These are phyloP conservation scores for Irpex rosettiformis DNA, from an alignment of 1,284 basidiomycete genomes.

Conservation along the genomic window DNA sequence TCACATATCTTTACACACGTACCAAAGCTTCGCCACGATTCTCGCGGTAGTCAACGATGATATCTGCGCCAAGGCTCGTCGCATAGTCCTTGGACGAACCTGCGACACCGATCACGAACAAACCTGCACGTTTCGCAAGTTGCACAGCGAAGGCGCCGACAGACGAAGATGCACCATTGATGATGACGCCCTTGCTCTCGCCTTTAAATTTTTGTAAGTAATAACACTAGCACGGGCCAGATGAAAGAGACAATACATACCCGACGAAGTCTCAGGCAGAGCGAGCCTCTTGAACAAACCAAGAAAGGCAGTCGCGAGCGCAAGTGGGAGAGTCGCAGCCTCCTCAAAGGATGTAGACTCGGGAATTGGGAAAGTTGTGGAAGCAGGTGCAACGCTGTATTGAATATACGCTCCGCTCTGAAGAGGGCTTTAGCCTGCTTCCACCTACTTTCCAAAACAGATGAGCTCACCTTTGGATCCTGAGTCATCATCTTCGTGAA, in stretches of 20 bases:
- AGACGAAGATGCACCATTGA: background rate
- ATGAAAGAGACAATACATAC: background rate
- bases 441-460: background rate
- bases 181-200: background rate
- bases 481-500: background rate
- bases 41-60: background rate
- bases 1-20: background rate
- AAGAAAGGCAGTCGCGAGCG: conserved; percentile 35
- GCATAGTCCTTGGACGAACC: conserved; percentile 1
- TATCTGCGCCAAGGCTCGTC: background rate
- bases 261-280: conserved; percentile 13
- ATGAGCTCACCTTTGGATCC: background rate
- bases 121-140: background rate
- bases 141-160: background rate
- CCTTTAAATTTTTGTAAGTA: too few species aligned
- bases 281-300: conserved; percentile 35
- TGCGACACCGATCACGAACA: background rate
- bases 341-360: conserved; percentile 24
- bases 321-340: conserved; percentile 37
- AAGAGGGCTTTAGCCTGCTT: background rate
- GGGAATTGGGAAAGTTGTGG: background rate
- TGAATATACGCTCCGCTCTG: background rate
- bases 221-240: too few species aligned
- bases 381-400: conserved; percentile 1
- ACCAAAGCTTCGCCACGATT: background rate